These are phyloP conservation scores for Chrysoporthe austroafricana DNA, from an alignment of 2,329 filamentous ascomycete species.

Conservation along the genomic window DNA sequence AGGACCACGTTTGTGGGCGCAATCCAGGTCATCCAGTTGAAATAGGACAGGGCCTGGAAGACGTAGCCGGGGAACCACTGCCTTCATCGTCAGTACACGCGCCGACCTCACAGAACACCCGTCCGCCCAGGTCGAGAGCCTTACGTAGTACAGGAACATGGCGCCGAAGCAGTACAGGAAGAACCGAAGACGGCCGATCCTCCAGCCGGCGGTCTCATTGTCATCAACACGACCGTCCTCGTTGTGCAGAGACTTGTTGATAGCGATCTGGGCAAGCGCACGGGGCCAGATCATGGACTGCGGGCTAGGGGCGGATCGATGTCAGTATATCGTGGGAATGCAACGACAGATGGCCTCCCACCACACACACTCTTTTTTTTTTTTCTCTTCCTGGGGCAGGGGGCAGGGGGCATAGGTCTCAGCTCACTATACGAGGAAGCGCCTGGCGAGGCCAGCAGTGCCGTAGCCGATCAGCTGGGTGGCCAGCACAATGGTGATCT, in stretches of 20 bases:
- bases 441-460: constrained; percentile 52
- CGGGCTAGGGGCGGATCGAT: constrained; percentile 33
- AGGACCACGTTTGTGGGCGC: constrained; percentile 44
- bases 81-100: not conserved
- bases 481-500: constrained; percentile 52
- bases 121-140: not conserved
- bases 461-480: constrained; percentile 62
- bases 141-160: constrained; percentile 53
- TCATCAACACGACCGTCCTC: constrained; percentile 39
- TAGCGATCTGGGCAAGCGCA: constrained; percentile 49
- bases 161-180: constrained; percentile 47
- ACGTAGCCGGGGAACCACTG: constrained; percentile 54
- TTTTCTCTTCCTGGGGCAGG: no score
- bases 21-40: constrained; percentile 61
- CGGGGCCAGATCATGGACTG: constrained; percentile 57
- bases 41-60: constrained; percentile 49
- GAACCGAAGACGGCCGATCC: constrained; percentile 49
- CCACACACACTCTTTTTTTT: no score
- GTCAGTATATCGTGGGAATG: not conserved
- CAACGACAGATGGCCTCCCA: not conserved
- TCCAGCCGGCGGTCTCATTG: constrained; percentile 45
- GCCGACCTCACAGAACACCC: not conserved
- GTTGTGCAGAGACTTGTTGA: constrained; percentile 53
- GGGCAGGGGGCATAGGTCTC: not conserved
- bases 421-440: constrained; percentile 52